Percentiles rank a stretch among this genome's conserved stretches.
Evolutionary conservation across 495 filamentous ascomycete species (phyloP).

Genomic region (Aspergillus olivimuriae): DNA sequence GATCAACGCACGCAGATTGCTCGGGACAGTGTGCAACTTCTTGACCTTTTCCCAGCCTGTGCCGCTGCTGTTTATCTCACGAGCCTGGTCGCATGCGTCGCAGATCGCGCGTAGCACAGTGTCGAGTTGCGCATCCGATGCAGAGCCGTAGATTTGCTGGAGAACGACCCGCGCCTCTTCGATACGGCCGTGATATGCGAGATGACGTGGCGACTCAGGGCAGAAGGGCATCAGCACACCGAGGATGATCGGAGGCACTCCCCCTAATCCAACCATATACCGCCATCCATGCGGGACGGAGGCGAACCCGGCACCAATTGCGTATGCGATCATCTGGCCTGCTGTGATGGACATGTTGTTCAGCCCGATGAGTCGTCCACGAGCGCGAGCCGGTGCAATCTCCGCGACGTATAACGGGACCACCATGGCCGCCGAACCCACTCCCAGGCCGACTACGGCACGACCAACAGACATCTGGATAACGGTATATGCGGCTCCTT

Average conservation of each 20-base stretch:
- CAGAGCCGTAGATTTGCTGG: conserved; percentile 30
- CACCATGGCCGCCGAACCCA: conserved; percentile 50
- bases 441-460: conserved; percentile 46
- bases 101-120: conserved; percentile 31
- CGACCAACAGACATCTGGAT: conserved; percentile 47
- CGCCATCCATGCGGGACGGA: conserved; percentile 44
- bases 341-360: conserved; percentile 53
- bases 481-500: conserved; percentile 43
- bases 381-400: conserved; percentile 42
- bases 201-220: conserved; percentile 48
- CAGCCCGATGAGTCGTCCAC: conserved; percentile 49
- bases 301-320: conserved; percentile 47
- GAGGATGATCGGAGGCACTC: conserved; percentile 42
- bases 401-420: conserved; percentile 42
- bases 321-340: conserved; percentile 48
- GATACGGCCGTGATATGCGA: conserved; percentile 36
- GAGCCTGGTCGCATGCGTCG: conserved; percentile 31
- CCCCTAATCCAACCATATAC: conserved; percentile 48
- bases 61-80: conserved; percentile 25
- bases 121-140: conserved; percentile 30
- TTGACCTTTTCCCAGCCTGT: conserved; percentile 34
- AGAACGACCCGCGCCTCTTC: conserved; percentile 36
- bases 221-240: conserved; percentile 38
- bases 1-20: conserved; percentile 44
- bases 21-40: conserved; percentile 40